Conservation (phyloP, 2,329 filamentous ascomycete species). For the Cladosporium sp. region DNA sequence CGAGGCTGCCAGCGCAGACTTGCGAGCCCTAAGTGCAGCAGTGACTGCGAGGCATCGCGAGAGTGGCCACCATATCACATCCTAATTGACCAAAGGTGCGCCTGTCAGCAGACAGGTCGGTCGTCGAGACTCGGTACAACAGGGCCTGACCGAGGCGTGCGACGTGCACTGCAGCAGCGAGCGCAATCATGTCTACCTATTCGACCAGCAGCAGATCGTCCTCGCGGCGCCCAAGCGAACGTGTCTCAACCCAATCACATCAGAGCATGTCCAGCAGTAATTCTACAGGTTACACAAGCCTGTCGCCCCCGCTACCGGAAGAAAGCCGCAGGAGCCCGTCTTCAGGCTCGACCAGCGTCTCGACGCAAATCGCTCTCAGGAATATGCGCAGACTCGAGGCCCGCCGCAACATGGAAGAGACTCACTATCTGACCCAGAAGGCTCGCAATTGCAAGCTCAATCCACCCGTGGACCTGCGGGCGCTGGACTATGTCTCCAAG, state of each 20-base stretch:
- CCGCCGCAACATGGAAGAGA: conserved; percentile 30
- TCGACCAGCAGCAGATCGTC: neutral
- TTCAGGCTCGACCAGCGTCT: neutral
- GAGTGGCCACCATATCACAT: neutral
- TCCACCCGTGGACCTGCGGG: conserved; percentile 49
- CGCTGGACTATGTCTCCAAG: conserved; percentile 53
- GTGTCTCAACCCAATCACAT: neutral
- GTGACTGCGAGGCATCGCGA: neutral
- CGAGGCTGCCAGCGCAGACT: neutral
- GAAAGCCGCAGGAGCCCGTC: conserved; percentile 9
- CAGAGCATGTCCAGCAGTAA: conserved; percentile 7
- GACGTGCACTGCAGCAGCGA: neutral
- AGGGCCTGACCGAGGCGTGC: neutral
- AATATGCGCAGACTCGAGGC: conserved; percentile 26
- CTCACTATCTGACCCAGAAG: conserved; percentile 25
- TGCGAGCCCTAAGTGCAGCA: neutral
- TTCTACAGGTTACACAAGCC: conserved; percentile 7
- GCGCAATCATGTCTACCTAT: neutral
- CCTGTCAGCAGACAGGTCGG: neutral
- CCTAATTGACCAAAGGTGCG: neutral
- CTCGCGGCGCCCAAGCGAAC: neutral
- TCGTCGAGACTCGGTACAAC: neutral
- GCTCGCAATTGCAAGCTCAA: conserved; percentile 25
- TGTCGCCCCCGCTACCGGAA: neutral
- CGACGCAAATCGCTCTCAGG: conserved; percentile 9